Evolutionary conservation across 495 filamentous ascomycete species (phyloP).

Genomic region (Lineolata rhizophorae): DNA sequence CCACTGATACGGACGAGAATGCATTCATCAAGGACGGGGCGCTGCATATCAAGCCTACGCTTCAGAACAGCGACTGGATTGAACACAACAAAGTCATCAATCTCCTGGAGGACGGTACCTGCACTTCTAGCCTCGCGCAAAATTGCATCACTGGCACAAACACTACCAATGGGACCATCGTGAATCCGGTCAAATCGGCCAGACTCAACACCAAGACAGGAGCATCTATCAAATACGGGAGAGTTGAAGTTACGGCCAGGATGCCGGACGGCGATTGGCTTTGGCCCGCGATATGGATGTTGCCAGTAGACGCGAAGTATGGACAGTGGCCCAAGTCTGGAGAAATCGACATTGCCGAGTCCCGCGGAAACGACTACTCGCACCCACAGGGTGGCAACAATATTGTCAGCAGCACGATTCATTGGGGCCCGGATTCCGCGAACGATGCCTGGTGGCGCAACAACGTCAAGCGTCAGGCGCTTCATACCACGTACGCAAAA

Average conservation of each 20-base stretch:
- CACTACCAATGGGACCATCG: conserved; percentile 44
- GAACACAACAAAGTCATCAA: conserved; percentile 40
- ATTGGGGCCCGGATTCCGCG: conserved; percentile 48
- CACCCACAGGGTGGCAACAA: conserved; percentile 61
- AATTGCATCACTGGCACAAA: conserved; percentile 47
- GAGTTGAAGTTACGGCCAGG: conserved; percentile 57
- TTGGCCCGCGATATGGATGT: conserved; percentile 86
- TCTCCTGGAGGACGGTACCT: conserved; percentile 37
- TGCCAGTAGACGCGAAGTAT: conserved; percentile 50
- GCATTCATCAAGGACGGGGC: conserved; percentile 44
- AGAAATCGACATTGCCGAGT: conserved; percentile 72
- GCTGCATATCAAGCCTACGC: conserved; percentile 55
- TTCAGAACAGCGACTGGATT: conserved; percentile 43
- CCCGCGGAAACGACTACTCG: conserved; percentile 56
- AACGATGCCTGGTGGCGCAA: conserved; percentile 57
- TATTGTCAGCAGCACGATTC: conserved; percentile 56
- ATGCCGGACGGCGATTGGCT: conserved; percentile 64
- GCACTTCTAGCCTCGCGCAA: conserved; percentile 30
- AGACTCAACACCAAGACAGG: conserved; percentile 51
- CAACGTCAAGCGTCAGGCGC: conserved; percentile 49
- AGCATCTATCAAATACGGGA: conserved; percentile 55
- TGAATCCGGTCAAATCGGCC: conserved; percentile 60
- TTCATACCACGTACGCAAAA: conserved; percentile 51
- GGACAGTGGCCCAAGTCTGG: conserved; percentile 60
- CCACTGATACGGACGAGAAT: conserved; percentile 47